phyloP scores from a whole-genome alignment of 148 eudicot genomes.

The Vaccinium darrowii region DNA sequence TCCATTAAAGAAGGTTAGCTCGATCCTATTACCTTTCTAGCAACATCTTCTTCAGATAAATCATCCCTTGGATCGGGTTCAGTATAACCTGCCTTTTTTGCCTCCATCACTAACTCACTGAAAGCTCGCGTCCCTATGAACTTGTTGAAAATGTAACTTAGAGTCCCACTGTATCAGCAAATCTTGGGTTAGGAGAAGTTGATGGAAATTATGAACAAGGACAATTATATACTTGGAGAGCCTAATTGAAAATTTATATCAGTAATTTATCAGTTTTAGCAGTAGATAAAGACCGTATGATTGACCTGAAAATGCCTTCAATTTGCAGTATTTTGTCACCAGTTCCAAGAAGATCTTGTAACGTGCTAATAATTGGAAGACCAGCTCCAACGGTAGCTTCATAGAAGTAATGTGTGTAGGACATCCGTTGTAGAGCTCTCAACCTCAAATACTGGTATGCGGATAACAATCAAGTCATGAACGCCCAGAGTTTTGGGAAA shows the following conservation, averaged over 20 bases:
- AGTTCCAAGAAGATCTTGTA: slow-evolving; percentile 87
- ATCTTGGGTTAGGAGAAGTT: neutral
- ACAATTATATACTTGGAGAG: neutral
- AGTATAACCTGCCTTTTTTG: slow-evolving; percentile 87
- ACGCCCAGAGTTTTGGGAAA: no score
- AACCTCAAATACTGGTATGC: no score
- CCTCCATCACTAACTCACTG: slow-evolving; percentile 83
- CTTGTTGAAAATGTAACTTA: slow-evolving; percentile 95
- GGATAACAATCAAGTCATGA: no score
- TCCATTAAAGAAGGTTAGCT: neutral
- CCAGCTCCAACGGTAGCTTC: slow-evolving; percentile 99
- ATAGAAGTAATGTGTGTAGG: slow-evolving; percentile 65
- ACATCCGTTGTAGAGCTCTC: no score
- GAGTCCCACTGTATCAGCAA: slow-evolving; percentile 72
- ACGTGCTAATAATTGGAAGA: slow-evolving; percentile 92
- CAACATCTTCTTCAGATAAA: slow-evolving; percentile 96
- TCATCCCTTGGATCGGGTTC: slow-evolving; percentile 99
- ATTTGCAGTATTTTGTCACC: slow-evolving; percentile 87
- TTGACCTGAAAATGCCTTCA: slow-evolving; percentile 95
- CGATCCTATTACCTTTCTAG: slow-evolving; percentile 68
- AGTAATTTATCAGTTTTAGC: neutral
- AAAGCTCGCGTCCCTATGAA: slow-evolving; percentile 56
- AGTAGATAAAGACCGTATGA: neutral
- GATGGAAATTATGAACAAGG: neutral
- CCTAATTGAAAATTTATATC: neutral